Base-by-base conservation (phyloP, 2,329 filamentous ascomycete genomes). In the Aureobasidium sp. region DNA sequence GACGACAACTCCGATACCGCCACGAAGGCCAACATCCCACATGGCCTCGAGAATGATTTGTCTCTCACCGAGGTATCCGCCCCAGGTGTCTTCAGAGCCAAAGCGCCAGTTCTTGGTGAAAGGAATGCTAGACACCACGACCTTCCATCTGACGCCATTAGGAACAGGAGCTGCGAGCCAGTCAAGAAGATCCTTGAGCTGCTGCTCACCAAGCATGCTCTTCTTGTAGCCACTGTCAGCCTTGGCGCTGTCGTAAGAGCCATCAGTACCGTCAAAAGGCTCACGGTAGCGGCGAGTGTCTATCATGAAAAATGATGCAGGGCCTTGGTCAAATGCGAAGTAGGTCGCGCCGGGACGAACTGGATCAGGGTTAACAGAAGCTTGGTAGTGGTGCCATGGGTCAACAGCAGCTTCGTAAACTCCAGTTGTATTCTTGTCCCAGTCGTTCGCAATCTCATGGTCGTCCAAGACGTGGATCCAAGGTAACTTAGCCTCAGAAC, bases 391-490 rank as follows among this genome's bases (percentile, higher is more conserved):
- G 52, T 87, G 79, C 79, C 89, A 99, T 0, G 93, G 90, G 64
- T 95, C 91, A 48, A 89, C 84, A 5, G 93, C 92, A 0, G 88
- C 84, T 2, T 82, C 75, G 71, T 93, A 97, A 0, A 96, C 83
- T 6, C 90, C 89, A 0, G 90, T 92, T 15, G 84, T 87, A 71
- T 93, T 94, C 20, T 83, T 81, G 64, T 88, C 86, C 92, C 92
- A 97, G 75, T 97, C 94, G 69, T 99, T 97, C 5, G 84, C 84
- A 65, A 99, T 97, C 72, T 99, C 94, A 70, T 99, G 94, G 72
- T 99, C 94, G 71, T 99, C 94, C 7, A 97, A 83, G 2, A 96
- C 92, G 71, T 99, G 94, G 48, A 97, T 90, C 94, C 94, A 99
- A 69, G 92, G 95, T n/a, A 97, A 79, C 29, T 62, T 57, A 8